Percentiles rank a stretch among this genome's conserved stretches.
Conservation (phyloP, 306 rosid species). For the Glycyrrhiza uralensis region DNA sequence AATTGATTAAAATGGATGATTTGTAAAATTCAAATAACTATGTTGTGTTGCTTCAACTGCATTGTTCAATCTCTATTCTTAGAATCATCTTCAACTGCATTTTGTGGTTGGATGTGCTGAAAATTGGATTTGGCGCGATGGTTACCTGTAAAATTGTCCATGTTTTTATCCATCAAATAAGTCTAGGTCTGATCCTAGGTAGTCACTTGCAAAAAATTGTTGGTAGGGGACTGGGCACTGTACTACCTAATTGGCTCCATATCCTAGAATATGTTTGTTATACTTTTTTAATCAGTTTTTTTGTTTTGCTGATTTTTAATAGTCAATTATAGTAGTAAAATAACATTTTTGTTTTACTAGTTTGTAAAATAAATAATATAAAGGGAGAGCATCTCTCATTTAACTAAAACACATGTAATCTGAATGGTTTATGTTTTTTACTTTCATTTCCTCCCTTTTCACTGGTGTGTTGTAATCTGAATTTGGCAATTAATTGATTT, state of each 20-base stretch:
- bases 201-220: too few relatives aligned
- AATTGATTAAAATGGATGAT: neutral
- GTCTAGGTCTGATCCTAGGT: too few relatives aligned
- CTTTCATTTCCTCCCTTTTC: neutral
- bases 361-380: neutral
- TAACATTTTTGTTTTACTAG: neutral
- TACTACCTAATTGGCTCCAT: neutral
- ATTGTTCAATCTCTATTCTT: neutral
- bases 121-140: too few relatives aligned
- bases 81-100: neutral
- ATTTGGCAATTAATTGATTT: constrained; percentile 40
- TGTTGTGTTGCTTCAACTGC: neutral
- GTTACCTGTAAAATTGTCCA: too few relatives aligned
- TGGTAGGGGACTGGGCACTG: too few relatives aligned
- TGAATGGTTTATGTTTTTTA: neutral
- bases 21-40: neutral
- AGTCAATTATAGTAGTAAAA: neutral
- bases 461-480: constrained; percentile 14
- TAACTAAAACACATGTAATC: neutral
- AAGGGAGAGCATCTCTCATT: neutral
- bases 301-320: neutral
- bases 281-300: neutral
- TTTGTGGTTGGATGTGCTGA: neutral
- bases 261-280: neutral
- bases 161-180: too few relatives aligned